Evolutionary conservation across 2,329 filamentous ascomycete genomes (phyloP), one percentile per base, ranked within the genome.

Genomic region (Cladosporium colombiae): DNA sequence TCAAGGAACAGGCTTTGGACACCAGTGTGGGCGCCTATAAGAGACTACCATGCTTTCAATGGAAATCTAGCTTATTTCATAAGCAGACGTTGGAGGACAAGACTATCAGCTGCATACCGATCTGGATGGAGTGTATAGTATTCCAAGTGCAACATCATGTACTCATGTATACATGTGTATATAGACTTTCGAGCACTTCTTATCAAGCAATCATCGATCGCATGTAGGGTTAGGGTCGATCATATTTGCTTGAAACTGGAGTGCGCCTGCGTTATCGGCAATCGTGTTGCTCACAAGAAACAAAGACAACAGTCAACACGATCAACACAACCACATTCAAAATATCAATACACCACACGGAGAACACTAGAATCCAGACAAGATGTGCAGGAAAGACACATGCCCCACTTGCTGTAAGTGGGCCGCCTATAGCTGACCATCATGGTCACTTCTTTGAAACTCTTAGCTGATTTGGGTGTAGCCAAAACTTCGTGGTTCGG

Each of bases 401-500:
- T 63, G 61, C 61, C 49, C 49, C 37, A 55, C 49, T 31, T 63
- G 61, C 61, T 55, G 61, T 63, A 33, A 29, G 61, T 18, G 13
- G 14, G 14, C 23, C 27, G 16, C 25, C 61, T 25, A 14, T n/a
- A 21, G 5, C 3, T 52, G 29, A 62, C 61, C 61, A 63, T 63
- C 61, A 63, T 16, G 50, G 61, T 63, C 35, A 27, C 21, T 33
- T n/a, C 6, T 33, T 37, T 14, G n/a, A 60, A n/a, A 40, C 4
- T 18, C 35, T 49, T 52, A 18, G 23, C 53, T 52, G 44, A 58
- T 49, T 5, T 1, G 7, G 52, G 18, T 23, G 75, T 31, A 71
- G 70, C 55, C 58, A 69, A 70, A 53, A 58, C 63, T 50, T 68
- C 68, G 5, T 71, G 69, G 69, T 70, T 66, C 40, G 69, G 70